A percentile compares a stretch with the other conserved stretches of the same genome.
Evolutionary conservation across 768 basidiomycete genomes (phyloP).

Genomic region (Postia placenta): DNA sequence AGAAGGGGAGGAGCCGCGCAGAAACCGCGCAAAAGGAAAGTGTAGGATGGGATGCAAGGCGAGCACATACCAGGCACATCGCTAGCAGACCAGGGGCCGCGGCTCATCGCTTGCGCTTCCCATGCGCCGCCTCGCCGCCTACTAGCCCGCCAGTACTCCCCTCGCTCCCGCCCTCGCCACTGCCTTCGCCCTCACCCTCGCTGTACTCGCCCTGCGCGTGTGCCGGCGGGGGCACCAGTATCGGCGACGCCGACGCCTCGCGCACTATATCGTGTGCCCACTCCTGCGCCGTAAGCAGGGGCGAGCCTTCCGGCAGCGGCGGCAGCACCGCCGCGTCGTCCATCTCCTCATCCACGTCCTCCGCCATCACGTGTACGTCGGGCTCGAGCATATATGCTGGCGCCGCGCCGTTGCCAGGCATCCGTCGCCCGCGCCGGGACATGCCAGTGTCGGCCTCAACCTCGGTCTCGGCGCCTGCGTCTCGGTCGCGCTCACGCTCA

Average conservation of each 20-base stretch:
- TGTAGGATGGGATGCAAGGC: neutral
- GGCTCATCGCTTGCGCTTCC: conserved; percentile 24
- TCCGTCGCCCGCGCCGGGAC: conserved; percentile 14
- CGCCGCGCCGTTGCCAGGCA: conserved; percentile 1
- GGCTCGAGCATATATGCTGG: neutral
- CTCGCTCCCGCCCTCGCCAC: conserved; percentile 14
- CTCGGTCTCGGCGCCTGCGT: conserved; percentile 27
- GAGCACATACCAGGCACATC: neutral
- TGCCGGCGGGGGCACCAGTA: conserved; percentile 9
- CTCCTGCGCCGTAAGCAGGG: conserved; percentile 11
- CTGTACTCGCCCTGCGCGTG: conserved; percentile 9
- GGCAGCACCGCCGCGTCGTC: conserved; percentile 17
- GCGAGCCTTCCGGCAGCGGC: conserved; percentile 21
- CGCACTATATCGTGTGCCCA: conserved; percentile 10
- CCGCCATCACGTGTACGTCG: conserved; percentile 4
- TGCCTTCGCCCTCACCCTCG: conserved; percentile 18
- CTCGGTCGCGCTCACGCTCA: conserved; percentile 14
- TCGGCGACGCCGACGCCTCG: conserved; percentile 17
- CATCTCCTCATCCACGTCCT: conserved; percentile 22
- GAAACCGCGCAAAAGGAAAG: neutral
- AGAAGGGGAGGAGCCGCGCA: neutral
- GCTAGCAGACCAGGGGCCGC: neutral
- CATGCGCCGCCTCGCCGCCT: conserved; percentile 14
- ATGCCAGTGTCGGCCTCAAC: conserved; percentile 22
- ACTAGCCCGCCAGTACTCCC: conserved; percentile 9